Evolutionary conservation across 2,329 filamentous ascomycete genomes (phyloP), one percentile per base, ranked within the genome.

Genomic region (Waltergamsia citrina): DNA sequence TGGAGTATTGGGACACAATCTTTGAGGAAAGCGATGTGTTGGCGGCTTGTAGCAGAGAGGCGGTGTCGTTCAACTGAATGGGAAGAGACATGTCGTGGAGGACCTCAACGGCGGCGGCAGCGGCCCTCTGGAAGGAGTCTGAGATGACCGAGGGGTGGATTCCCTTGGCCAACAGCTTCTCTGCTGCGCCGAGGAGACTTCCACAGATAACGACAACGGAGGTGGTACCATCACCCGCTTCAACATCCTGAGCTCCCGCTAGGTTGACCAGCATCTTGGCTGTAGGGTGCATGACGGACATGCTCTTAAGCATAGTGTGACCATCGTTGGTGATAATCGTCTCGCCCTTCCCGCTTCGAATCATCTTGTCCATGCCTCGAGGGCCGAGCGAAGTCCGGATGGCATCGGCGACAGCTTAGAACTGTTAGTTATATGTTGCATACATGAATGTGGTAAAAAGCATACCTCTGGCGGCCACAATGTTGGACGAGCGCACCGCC

Each of bases 311-410:
- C 90, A 98, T 98, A 38, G 92, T 98, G 68, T 93, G 94, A 59
- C 92, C 92, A 64, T 98, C 92, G 70, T 98, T 98, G 54, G 92
- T 98, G 66, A 98, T 98, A 60, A 96, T 92, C 38, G 88, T 95
- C 62, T 94, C 85, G 65, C 90, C 92, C 67, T 86, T 94, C 57
- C 87, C 85, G 40, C 83, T 93, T 70, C 93, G 84, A 51, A 98
- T 96, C 88, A 95, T 95, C 71, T 95, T 95, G 69, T 95, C 88
- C 88, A 95, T 95, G 56, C 92, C 92, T 62, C 92, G 80, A 45
- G 92, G 92, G 44, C 92, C 92, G 47, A 98, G 73, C 41, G 92
- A 96, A 19, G 90, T 96, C 70, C 92, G 76, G 58, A 98, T 93
- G 48, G 92, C 92, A 75, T 98, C 92, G 59, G 92, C 83, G 54